Base-by-base conservation (phyloP, 441 rosid genomes). In the Pelargonium fulgidum region DNA sequence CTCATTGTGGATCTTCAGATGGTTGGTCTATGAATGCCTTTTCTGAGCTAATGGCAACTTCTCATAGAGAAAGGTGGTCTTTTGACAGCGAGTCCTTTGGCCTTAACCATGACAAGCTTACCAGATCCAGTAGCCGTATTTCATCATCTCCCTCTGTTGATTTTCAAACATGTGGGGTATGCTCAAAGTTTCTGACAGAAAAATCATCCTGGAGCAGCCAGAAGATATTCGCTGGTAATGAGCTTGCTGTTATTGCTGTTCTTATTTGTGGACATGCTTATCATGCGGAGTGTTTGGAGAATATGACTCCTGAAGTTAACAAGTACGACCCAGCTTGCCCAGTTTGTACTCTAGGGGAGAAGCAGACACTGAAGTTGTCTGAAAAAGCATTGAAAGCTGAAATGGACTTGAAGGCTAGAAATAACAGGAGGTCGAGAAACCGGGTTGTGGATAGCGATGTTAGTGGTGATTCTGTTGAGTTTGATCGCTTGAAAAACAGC, bases 201-300 rank as follows among this genome's bases (percentile, higher is more conserved):
- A 83, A 78, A 83, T 92, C 93, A 24, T 75, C 82, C 54, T 92
- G 93, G 95, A 81, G 90, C 72, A 82, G 85, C 76, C 92, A 85
- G 81, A 91, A 88, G 80, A 89, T 91, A 11, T 74, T 85, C 29
- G 76, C 83, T 65, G 83, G 75, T 68, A 90, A 81, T 65, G 96
- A 90, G 76, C 93, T 84, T 47, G 74, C 87, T 56, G 91, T 86
- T 19, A 89, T 89, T 44, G 83, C 98, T 44, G 86, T 95, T 72
- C 80, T 95, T 75, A 81, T 75, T 10, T 95, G 99, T 65, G 98
- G 97, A 17, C 99, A 95, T 80, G 89, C 82, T 71, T 92, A 89
- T 80, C 99, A 95, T 71, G 93, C 96, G 42, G 99, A 95, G 42
- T 95, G 99, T 86, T 84, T 95, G 85, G 99, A 95, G 77, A 85